Evolutionary conservation across 2,329 filamentous ascomycete species (phyloP).

Genomic region (Paecilomyces formosus): DNA sequence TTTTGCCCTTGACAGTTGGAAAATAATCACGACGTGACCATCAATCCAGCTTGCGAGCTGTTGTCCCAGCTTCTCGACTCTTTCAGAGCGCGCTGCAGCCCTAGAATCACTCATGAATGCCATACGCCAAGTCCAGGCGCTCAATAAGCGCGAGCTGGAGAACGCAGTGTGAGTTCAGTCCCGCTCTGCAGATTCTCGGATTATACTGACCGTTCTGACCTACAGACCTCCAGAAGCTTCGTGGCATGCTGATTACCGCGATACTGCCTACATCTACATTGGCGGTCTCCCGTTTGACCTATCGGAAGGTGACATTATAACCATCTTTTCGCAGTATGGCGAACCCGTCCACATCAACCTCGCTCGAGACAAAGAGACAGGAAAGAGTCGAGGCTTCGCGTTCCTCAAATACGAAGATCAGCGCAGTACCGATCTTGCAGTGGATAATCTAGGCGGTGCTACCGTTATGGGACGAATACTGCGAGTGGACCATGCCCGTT

Average conservation of each 20-base stretch:
- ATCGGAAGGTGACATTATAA: slow-evolving; percentile 89
- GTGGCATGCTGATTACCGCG: slow-evolving; percentile 96
- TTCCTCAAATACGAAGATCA: slow-evolving; percentile 99
- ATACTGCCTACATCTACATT: slow-evolving; percentile 94
- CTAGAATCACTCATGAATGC: slow-evolving; percentile 66
- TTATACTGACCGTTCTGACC: slow-evolving; percentile 6
- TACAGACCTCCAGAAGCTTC: slow-evolving; percentile 72
- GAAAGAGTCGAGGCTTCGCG: slow-evolving; percentile 88
- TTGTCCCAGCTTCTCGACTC: neutral
- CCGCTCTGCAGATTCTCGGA: slow-evolving; percentile 6
- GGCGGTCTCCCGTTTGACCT: slow-evolving; percentile 88
- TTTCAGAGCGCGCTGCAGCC: neutral
- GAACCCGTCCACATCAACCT: slow-evolving; percentile 92
- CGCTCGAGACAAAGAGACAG: slow-evolving; percentile 88
- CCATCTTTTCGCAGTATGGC: slow-evolving; percentile 95
- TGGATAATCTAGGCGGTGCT: slow-evolving; percentile 88
- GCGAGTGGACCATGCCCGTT: slow-evolving; percentile 85
- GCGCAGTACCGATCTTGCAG: slow-evolving; percentile 86
- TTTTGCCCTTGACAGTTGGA: neutral
- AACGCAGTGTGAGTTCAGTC: slow-evolving; percentile 63
- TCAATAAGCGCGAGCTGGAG: slow-evolving; percentile 93
- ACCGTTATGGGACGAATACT: slow-evolving; percentile 72
- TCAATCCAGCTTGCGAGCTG: neutral
- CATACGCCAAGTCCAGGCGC: slow-evolving; percentile 81
- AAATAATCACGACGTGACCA: neutral